Percentiles rank a stretch among this genome's conserved stretches.
Conservation (phyloP, 1,139 yeast genomes). For the Pichia norvegensis region DNA sequence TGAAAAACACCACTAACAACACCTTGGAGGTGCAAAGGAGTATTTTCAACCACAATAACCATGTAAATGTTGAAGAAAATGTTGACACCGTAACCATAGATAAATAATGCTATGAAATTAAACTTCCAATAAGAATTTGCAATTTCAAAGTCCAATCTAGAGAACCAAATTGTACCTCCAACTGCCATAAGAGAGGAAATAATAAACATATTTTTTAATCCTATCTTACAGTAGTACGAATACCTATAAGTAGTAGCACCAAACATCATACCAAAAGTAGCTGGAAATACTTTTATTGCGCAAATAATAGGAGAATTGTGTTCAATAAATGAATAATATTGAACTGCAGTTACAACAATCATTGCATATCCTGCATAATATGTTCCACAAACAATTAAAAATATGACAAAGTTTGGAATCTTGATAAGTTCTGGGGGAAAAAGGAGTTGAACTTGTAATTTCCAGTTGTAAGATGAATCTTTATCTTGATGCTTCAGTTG, state of each 20-base stretch:
- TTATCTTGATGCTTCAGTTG: conserved; percentile 9
- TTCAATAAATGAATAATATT: conserved; percentile 16
- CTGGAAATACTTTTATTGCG: conserved; percentile 26
- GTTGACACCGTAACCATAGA: conserved; percentile 18
- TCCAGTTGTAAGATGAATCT: conserved; percentile 12
- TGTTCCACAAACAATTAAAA: conserved; percentile 9
- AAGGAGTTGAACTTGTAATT: conserved; percentile 15
- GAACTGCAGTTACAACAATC: conserved; percentile 11
- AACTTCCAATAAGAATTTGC: conserved; percentile 26
- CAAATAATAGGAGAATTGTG: conserved; percentile 23
- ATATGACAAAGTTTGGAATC: conserved; percentile 18
- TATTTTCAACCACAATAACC: conserved; percentile 23
- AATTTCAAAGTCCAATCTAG: conserved; percentile 19
- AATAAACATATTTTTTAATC: conserved; percentile 18
- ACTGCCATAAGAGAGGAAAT: conserved; percentile 15
- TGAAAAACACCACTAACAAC: conserved; percentile 28
- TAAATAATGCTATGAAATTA: conserved; percentile 20
- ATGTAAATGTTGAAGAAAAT: conserved; percentile 19
- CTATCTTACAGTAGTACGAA: conserved; percentile 11
- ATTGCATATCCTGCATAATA: conserved; percentile 11
- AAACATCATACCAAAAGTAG: conserved; percentile 15
- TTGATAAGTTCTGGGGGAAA: conserved; percentile 19
- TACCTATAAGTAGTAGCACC: conserved; percentile 13
- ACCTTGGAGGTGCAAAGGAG: conserved; percentile 31
- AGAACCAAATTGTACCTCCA: conserved; percentile 21